Evolutionary conservation across 78 protist species (phyloP), one percentile per base, ranked within the genome.

Genomic region (Dictyostelium firmibasis): DNA sequence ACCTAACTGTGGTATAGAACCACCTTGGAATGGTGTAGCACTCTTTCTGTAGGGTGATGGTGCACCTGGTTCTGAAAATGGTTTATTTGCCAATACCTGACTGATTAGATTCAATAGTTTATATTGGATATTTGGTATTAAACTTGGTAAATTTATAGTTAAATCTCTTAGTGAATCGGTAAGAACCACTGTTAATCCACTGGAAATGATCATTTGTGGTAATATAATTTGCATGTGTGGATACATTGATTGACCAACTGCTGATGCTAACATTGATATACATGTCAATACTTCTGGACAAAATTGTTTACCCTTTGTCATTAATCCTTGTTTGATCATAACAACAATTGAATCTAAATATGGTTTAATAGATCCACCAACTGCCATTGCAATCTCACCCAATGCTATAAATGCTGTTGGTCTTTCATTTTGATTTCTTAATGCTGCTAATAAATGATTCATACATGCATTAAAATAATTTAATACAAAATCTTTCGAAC

Each of bases 211-310:
- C 93, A 96, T 88, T 14, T 33, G 91, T 85, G 97, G 92, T 18
- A 95, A 36, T 9, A 95, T 81, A 1, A 29, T 41, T 23, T 44
- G 67, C 83, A 96, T 76, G 31, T 85, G 41, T 18, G 64, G 83
- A 11, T 57, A 29, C 87, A 88, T 76, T 11, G 38, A 43, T 27
- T 25, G 78, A 16, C 95, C 91, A 31, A 92, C 95, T n/a, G 96
- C 94, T 4, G 74, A 67, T 13, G 94, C 83, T 60, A 92, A 82
- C 96, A 96, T 96, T 69, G 84, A 57, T 23, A 96, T 83, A 69
- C 96, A 96, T 8, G 84, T 86, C 27, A 96, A 33, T n/a, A 86
- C 97, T 27, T 95, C 97, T 31, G 97, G 97, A 81, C 91, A 74
- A 69, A 84, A 72, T 50, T 81, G 93, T 86, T 89, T 81, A 44